phyloP scores from a whole-genome alignment of 2,329 filamentous ascomycete species.

The Talaromyces sp. region DNA sequence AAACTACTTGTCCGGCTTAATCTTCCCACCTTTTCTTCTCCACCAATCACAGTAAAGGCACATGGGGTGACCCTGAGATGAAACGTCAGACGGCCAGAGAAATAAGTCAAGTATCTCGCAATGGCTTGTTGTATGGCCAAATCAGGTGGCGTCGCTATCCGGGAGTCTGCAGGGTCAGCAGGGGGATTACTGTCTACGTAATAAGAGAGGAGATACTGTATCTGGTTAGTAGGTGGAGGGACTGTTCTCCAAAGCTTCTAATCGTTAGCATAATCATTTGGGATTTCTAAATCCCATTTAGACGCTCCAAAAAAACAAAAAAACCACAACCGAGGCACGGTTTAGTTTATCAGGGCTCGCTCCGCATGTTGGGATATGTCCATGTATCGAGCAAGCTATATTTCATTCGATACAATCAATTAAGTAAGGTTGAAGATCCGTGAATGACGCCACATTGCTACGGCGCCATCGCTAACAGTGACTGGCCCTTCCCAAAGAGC shows the following conservation, averaged over 20 bases:
- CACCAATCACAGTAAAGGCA: not conserved
- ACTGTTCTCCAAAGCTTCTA: no score
- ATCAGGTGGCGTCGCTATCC: not conserved
- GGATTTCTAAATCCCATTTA: no score
- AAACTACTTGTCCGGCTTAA: not conserved
- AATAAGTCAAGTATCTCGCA: not conserved
- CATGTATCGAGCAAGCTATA: not conserved
- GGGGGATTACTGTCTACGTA: not conserved
- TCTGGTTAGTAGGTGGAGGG: no score
- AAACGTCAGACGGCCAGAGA: not conserved
- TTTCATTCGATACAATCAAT: not conserved
- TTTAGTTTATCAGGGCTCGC: not conserved
- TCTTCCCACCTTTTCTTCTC: not conserved
- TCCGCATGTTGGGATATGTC: not conserved
- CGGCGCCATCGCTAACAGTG: conserved; percentile 6
- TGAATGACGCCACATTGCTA: conserved; percentile 11
- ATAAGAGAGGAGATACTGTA: no score
- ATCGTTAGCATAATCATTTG: no score
- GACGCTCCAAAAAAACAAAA: no score
- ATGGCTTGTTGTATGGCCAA: not conserved
- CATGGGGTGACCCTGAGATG: conserved; percentile 2
- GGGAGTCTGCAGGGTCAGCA: not conserved
- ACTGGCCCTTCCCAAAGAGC: not conserved
- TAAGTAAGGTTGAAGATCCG: not conserved
- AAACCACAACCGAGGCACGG: not conserved